Conservation (phyloP, 257 asterid genomes). For the Solanum piurae region DNA sequence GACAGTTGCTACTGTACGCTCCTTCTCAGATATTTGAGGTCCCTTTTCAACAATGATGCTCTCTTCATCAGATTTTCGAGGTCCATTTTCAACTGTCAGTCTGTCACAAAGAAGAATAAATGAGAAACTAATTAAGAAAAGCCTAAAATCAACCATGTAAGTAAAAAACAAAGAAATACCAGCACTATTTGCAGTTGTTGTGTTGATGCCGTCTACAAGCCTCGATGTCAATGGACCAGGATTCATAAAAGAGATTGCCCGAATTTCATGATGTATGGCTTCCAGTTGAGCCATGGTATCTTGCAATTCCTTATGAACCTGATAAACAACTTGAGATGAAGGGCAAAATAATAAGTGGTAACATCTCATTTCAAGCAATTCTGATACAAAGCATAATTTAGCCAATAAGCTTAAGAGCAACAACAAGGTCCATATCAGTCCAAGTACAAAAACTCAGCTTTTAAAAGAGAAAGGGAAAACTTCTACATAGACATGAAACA, state of each 20-base stretch:
- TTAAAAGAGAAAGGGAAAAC: not conserved
- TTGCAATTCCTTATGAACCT: constrained; percentile 90
- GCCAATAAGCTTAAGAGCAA: not conserved
- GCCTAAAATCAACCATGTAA: not conserved
- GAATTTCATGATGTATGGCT: constrained; percentile 80
- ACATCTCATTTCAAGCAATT: not conserved
- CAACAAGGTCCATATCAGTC: not conserved
- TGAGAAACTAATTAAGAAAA: not conserved
- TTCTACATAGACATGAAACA: not conserved
- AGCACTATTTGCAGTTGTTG: constrained; percentile 11
- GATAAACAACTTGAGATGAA: not conserved
- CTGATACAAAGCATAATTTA: not conserved
- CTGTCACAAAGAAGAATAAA: not conserved
- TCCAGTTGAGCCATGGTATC: constrained; percentile 80
- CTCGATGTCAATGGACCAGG: constrained; percentile 63
- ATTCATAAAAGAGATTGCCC: constrained; percentile 55
- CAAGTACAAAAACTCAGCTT: not conserved
- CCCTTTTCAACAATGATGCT: constrained; percentile 19
- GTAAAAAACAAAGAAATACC: constrained; percentile 22
- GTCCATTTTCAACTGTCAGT: constrained; percentile 26
- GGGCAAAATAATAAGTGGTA: not conserved
- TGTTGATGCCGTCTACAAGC: constrained; percentile 48
- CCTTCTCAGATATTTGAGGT: constrained; percentile 19
- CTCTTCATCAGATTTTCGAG: constrained; percentile 23
- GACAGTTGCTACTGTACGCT: constrained; percentile 16